phyloP scores from a whole-genome alignment of 2,329 filamentous ascomycete species.

The Trichoderma atrobrunneum region DNA sequence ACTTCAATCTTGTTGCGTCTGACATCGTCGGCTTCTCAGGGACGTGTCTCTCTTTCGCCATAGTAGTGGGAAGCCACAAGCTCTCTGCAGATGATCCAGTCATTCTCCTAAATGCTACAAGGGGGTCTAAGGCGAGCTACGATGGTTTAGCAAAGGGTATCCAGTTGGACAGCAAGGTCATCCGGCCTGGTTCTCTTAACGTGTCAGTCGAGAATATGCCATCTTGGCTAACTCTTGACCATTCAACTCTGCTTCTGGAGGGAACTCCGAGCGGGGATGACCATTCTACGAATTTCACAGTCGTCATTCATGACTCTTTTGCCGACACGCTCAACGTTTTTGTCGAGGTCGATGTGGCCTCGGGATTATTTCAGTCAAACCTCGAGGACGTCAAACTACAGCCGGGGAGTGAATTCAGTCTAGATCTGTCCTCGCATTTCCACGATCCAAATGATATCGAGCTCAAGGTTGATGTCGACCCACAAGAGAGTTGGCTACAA shows the following conservation, averaged over 20 bases:
- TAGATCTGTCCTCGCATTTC: constrained; percentile 45
- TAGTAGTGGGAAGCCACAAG: constrained; percentile 69
- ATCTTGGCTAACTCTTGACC: constrained; percentile 67
- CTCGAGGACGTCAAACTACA: constrained; percentile 40
- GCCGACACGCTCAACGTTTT: constrained; percentile 58
- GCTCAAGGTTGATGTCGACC: constrained; percentile 37
- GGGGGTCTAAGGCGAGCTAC: constrained; percentile 52
- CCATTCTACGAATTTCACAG: constrained; percentile 59
- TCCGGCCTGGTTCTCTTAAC: constrained; percentile 50
- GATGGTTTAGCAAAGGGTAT: constrained; percentile 50
- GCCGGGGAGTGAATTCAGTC: constrained; percentile 41
- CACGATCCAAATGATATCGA: constrained; percentile 38
- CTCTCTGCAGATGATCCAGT: constrained; percentile 60
- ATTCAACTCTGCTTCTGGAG: constrained; percentile 56
- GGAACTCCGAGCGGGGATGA: constrained; percentile 63
- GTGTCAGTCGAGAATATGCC: constrained; percentile 55
- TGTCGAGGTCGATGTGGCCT: constrained; percentile 40
- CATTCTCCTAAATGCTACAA: constrained; percentile 56
- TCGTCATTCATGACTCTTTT: constrained; percentile 58
- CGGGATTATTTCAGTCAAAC: constrained; percentile 40
- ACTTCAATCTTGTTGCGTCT: constrained; percentile 71
- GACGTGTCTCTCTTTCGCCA: constrained; percentile 62
- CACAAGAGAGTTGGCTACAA: constrained; percentile 43
- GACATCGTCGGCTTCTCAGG: constrained; percentile 77
- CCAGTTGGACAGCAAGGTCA: constrained; percentile 54